Base-by-base conservation (phyloP, 768 basidiomycete species). In the Hemileccinum rubropunctum region DNA sequence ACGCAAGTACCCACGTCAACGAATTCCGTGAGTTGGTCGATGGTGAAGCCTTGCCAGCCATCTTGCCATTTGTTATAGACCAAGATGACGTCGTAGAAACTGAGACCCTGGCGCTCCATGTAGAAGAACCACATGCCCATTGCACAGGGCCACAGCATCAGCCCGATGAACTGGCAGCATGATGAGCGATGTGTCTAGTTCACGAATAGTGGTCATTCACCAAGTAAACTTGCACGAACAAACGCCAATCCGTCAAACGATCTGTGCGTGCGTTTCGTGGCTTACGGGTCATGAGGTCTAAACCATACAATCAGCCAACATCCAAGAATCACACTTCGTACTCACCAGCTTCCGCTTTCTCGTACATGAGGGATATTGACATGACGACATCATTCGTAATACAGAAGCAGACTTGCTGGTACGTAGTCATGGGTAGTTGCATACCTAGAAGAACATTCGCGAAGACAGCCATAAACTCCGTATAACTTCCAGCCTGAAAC, bases 361-460 rank as follows among this genome's bases (percentile, higher is more conserved):
- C 80, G 47, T 72, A 75, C 69, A 76, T 76, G 48, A 81, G 54
- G 2, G 77, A 70, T 39, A 81, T 68, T 4, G 76, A 75, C 59
- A 78, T 78, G 17, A 73, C 63, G 37, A 80, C 73, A 37, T 81
- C 79, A 23, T 78, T 79, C 7, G 69, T 69, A 38, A 79, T 76
- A 45, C 75, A 81, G 62, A 79, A 79, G 62, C 80, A 71, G 54
- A 76, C 72, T 58, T 83, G 81, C 12, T 81, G 69, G 52, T 75
- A 77, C 0, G 78, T 74, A 44, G 72, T 75, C 40, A 84, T 72
- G 11, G 79, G 70, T n/a, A 81, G 66, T 21, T 81, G 83, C 60
- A 84, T 77, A 42, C 83, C 83, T 20, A 81, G 59, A 52, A 82
- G 68, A n/a, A 80, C 78, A 53, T 81, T 82, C 30, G 76, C 48